These are phyloP conservation scores for Penicillium sp. DNA, from an alignment of 2,329 filamentous ascomycete genomes.

Conservation along the genomic window DNA sequence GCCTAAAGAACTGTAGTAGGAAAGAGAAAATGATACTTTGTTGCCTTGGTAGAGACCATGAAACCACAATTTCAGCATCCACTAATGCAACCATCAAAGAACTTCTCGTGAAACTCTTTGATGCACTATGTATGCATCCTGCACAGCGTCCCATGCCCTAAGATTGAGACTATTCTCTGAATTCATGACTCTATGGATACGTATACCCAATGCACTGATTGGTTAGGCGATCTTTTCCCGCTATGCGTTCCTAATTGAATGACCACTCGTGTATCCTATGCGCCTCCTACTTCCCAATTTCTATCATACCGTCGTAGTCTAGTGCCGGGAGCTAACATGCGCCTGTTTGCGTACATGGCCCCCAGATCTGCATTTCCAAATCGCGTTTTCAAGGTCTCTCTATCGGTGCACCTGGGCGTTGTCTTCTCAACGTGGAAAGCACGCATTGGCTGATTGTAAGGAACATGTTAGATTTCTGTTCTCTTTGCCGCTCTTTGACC, in stretches of 20 bases:
- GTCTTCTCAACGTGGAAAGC: not conserved
- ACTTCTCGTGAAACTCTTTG: not conserved
- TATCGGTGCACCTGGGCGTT: not conserved
- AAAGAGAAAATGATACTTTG: not conserved
- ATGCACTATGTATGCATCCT: not conserved
- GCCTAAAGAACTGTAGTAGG: not conserved
- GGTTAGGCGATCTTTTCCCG: too few relatives aligned
- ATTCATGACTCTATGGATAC: not conserved
- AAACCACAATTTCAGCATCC: not conserved
- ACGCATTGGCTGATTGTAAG: not conserved
- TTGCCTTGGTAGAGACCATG: not conserved
- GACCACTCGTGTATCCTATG: not conserved
- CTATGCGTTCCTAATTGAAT: not conserved
- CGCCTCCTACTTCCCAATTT: too few relatives aligned
- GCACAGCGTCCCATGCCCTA: too few relatives aligned
- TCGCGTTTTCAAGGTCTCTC: not conserved
- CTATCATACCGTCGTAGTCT: not conserved
- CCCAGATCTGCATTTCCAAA: not conserved
- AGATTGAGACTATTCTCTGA: too few relatives aligned
- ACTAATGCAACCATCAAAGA: not conserved
- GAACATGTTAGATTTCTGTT: not conserved
- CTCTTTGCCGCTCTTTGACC: too few relatives aligned
- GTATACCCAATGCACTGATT: too few relatives aligned
- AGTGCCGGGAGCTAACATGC: not conserved
- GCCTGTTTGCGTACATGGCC: not conserved